These are phyloP conservation scores for Fusarium sulawesiense DNA, from an alignment of 2,329 filamentous ascomycete genomes.

Conservation along the genomic window DNA sequence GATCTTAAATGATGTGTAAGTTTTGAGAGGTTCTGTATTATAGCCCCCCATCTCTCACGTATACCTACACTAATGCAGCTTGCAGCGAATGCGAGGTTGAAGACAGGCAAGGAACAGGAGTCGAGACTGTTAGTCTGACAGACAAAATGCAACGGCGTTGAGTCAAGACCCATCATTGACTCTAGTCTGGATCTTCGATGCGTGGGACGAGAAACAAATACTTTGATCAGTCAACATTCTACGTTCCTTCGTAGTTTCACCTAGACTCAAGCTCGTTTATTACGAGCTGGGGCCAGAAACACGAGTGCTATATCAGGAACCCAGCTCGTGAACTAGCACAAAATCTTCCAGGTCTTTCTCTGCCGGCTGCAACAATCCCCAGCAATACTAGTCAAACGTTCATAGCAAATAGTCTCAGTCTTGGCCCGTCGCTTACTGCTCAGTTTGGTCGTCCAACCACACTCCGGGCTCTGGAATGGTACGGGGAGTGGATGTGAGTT, in stretches of 20 bases:
- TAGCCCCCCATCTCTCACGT: constrained; percentile 10
- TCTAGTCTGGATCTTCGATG: constrained; percentile 28
- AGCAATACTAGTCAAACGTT: constrained; percentile 26
- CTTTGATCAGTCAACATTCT: constrained; percentile 22
- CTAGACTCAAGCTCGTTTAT: constrained; percentile 25
- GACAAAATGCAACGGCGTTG: constrained; percentile 1
- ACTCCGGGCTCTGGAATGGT: constrained; percentile 11
- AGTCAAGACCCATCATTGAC: constrained; percentile 16
- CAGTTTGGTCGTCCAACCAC: constrained; percentile 22
- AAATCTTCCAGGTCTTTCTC: constrained; percentile 9
- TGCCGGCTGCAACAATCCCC: constrained; percentile 9
- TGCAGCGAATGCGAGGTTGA: constrained; percentile 21
- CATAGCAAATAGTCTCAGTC: constrained; percentile 1
- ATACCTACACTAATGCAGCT: constrained; percentile 26
- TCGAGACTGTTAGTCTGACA: constrained; percentile 3
- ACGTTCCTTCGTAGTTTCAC: constrained; percentile 39
- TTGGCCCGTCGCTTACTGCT: neutral
- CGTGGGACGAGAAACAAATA: constrained; percentile 24
- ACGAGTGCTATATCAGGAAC: constrained; percentile 6
- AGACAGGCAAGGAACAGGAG: constrained; percentile 25
- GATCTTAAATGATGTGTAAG: constrained; percentile 37
- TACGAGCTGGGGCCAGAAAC: constrained; percentile 28
- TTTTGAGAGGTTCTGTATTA: constrained; percentile 18
- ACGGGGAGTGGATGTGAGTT: neutral
- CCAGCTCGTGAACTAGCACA: constrained; percentile 7